phyloP scores from a whole-genome alignment of 768 basidiomycete species.

The Tephrocybe sp. region DNA sequence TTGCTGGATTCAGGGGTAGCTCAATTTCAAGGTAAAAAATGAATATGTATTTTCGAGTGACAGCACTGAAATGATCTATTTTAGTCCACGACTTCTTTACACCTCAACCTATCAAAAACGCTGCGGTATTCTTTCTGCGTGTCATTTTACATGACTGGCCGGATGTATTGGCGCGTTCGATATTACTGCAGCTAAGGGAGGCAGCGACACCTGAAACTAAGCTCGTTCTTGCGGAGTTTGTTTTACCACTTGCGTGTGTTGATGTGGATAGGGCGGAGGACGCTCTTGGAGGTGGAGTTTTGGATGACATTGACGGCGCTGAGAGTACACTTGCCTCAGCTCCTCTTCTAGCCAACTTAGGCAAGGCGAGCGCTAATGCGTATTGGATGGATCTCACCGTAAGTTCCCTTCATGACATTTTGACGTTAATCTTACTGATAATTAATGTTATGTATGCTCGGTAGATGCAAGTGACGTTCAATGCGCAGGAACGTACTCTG shows the following conservation, averaged over 20 bases:
- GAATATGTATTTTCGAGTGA: background rate
- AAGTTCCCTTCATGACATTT: constrained; percentile 13
- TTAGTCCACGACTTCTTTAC: constrained; percentile 76
- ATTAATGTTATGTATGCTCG: background rate
- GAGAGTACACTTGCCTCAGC: constrained; percentile 51
- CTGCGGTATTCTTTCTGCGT: constrained; percentile 68
- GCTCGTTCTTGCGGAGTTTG: constrained; percentile 69
- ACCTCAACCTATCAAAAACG: constrained; percentile 50
- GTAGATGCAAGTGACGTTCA: constrained; percentile 70
- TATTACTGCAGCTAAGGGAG: constrained; percentile 42
- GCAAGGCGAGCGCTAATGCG: constrained; percentile 66
- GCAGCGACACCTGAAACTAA: constrained; percentile 52
- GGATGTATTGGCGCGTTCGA: constrained; percentile 48
- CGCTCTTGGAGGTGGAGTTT: constrained; percentile 15
- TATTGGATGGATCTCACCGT: constrained; percentile 74
- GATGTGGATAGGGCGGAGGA: constrained; percentile 37
- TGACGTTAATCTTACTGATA: background rate
- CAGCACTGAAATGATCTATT: constrained; percentile 1
- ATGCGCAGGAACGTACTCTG: constrained; percentile 68
- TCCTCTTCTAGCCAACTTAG: constrained; percentile 70
- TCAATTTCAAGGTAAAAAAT: constrained; percentile 46
- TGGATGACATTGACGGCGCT: constrained; percentile 48
- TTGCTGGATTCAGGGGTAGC: constrained; percentile 53
- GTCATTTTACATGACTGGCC: constrained; percentile 81
- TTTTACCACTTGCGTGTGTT: constrained; percentile 68